Evolutionary conservation across 2,329 filamentous ascomycete genomes (phyloP).

Genomic region (Setomelanomma holmii): DNA sequence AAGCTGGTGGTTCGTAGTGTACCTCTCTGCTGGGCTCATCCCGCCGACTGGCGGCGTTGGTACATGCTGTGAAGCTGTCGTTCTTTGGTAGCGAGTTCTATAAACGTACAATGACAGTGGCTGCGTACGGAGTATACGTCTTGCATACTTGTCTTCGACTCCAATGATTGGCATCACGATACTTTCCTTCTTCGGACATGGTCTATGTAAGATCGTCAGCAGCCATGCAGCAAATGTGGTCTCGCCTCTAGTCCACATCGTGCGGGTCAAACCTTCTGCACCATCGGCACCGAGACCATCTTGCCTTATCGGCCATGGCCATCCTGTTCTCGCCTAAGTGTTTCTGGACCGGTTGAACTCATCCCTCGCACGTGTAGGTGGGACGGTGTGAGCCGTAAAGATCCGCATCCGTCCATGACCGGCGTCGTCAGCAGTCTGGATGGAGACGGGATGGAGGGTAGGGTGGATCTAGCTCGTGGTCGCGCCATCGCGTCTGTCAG

Average conservation of each 20-base stretch:
- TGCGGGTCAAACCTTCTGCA: not conserved
- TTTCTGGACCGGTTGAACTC: conserved; percentile 10
- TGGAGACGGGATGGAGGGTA: conserved; percentile 6
- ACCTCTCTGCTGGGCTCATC: not conserved
- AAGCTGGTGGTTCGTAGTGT: not conserved
- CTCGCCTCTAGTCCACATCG: no score
- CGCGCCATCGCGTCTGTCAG: conserved; percentile 1
- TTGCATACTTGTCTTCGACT: not conserved
- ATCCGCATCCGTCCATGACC: conserved; percentile 7
- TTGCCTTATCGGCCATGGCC: not conserved
- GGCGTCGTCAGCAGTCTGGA: conserved; percentile 4
- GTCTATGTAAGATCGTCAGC: not conserved
- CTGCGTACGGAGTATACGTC: conserved; percentile 7
- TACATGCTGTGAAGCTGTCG: no score
- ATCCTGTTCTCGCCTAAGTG: not conserved
- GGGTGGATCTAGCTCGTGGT: not conserved
- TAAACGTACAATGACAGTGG: conserved; percentile 2
- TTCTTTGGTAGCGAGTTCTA: not conserved
- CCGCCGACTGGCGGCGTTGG: not conserved
- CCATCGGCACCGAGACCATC: not conserved
- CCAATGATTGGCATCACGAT: not conserved
- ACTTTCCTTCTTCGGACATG: not conserved
- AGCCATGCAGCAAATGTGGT: not conserved
- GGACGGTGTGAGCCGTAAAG: no score
- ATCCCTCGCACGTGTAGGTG: conserved; percentile 2